Percentiles rank a stretch among this genome's conserved stretches.
Evolutionary conservation across 495 filamentous ascomycete species (phyloP).

Genomic region (Bryoglossum gracile): DNA sequence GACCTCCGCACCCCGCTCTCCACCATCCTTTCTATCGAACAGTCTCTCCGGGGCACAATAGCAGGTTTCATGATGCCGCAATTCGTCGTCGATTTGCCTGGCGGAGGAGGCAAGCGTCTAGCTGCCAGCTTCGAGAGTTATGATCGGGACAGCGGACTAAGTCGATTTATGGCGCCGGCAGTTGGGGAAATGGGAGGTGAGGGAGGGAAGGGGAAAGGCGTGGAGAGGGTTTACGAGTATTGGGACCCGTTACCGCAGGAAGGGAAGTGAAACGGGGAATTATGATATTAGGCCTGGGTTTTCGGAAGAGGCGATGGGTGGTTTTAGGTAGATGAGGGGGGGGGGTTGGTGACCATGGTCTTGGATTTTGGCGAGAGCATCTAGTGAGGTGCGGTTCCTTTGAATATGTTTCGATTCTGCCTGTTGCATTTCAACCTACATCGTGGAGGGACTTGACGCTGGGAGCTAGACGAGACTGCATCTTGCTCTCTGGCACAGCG

Average conservation of each 20-base stretch:
- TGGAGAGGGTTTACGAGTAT: constrained; percentile 46
- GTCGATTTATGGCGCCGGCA: constrained; percentile 45
- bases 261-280: too few relatives aligned
- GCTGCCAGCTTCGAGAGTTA: constrained; percentile 44
- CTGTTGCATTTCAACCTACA: neutral
- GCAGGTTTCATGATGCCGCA: constrained; percentile 53
- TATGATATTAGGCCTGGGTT: too few relatives aligned
- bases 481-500: too few relatives aligned
- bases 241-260: constrained; percentile 49
- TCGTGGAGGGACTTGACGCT: too few relatives aligned
- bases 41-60: constrained; percentile 46
- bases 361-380: neutral
- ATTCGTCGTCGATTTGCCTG: constrained; percentile 55
- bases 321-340: too few relatives aligned
- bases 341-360: too few relatives aligned
- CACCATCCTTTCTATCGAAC: constrained; percentile 48
- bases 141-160: constrained; percentile 35
- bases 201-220: too few relatives aligned
- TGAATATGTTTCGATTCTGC: too few relatives aligned
- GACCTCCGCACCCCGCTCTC: constrained; percentile 53
- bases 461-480: too few relatives aligned
- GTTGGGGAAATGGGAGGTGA: constrained; percentile 38
- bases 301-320: neutral
- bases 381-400: neutral
- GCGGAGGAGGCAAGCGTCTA: constrained; percentile 52